Conservation (phyloP, 2,329 filamentous ascomycete genomes). For the Sclerotiophoma versabilis region DNA sequence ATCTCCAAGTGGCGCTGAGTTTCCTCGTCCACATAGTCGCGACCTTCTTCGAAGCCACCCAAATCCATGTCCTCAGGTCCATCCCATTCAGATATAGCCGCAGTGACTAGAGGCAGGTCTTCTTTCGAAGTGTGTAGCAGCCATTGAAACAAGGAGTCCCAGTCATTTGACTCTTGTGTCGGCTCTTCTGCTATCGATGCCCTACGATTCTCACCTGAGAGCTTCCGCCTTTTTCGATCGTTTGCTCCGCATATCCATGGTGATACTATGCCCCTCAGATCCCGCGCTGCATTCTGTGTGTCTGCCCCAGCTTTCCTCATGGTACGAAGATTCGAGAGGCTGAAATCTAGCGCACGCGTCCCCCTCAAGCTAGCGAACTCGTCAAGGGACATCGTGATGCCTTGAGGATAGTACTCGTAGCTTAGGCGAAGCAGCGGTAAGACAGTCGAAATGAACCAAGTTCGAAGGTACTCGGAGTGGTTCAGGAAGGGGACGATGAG, state of each 20-base stretch:
- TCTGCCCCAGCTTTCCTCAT: constrained; percentile 15
- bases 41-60: constrained; percentile 62
- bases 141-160: constrained; percentile 75
- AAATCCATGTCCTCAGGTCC: constrained; percentile 75
- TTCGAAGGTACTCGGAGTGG: constrained; percentile 66
- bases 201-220: constrained; percentile 44
- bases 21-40: constrained; percentile 66
- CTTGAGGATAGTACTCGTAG: constrained; percentile 71
- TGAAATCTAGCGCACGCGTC: constrained; percentile 63
- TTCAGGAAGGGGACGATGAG: constrained; percentile 73
- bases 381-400: constrained; percentile 62
- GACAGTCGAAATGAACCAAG: constrained; percentile 73
- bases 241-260: constrained; percentile 75
- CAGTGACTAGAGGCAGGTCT: constrained; percentile 68
- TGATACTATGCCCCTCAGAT: constrained; percentile 71
- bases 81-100: constrained; percentile 74
- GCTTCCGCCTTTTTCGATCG: constrained; percentile 62
- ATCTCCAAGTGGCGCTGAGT: constrained; percentile 66
- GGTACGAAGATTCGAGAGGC: constrained; percentile 56
- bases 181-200: constrained; percentile 47
- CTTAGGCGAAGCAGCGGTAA: constrained; percentile 73
- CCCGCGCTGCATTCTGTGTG: constrained; percentile 61
- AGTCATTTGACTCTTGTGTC: constrained; percentile 56
- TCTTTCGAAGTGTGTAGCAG: constrained; percentile 65
- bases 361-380: constrained; percentile 70